A percentile compares a stretch with the other conserved stretches of the same genome.
Evolutionary conservation across 106 monocot species (phyloP).

Genomic region (Iris macrosiphon): DNA sequence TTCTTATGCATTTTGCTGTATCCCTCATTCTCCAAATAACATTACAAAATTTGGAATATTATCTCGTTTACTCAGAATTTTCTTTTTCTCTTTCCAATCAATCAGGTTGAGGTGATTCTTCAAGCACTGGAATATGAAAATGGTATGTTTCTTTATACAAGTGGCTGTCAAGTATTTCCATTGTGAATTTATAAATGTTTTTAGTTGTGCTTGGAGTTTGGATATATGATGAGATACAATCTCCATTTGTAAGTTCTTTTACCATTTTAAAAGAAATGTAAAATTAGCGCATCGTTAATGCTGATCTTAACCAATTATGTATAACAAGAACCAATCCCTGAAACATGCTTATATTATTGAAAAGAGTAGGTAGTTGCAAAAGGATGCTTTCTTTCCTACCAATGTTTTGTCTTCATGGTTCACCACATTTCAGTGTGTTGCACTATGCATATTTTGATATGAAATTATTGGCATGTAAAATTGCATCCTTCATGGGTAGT

Average conservation of each 20-base stretch:
- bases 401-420: too few species aligned
- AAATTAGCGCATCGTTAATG: too few species aligned
- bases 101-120: slow-evolving; percentile 99
- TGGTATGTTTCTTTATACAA: slow-evolving; percentile 30
- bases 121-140: slow-evolving; percentile 97
- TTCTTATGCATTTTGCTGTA: too few species aligned
- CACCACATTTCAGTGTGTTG: too few species aligned
- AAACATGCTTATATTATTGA: too few species aligned
- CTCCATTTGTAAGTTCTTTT: background rate
- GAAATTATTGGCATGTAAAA: too few species aligned
- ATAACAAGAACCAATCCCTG: too few species aligned
- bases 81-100: slow-evolving; percentile 6
- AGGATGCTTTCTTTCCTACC: too few species aligned
- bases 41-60: background rate
- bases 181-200: background rate
- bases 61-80: slow-evolving; percentile 3
- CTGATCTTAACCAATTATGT: too few species aligned
- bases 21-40: background rate
- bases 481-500: background rate
- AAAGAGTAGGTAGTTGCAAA: too few species aligned
- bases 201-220: background rate
- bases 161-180: background rate
- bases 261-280: background rate
- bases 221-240: background rate
- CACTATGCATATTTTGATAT: too few species aligned